phyloP scores from a whole-genome alignment of 2,329 filamentous ascomycete genomes.

The Didymella pinodella region DNA sequence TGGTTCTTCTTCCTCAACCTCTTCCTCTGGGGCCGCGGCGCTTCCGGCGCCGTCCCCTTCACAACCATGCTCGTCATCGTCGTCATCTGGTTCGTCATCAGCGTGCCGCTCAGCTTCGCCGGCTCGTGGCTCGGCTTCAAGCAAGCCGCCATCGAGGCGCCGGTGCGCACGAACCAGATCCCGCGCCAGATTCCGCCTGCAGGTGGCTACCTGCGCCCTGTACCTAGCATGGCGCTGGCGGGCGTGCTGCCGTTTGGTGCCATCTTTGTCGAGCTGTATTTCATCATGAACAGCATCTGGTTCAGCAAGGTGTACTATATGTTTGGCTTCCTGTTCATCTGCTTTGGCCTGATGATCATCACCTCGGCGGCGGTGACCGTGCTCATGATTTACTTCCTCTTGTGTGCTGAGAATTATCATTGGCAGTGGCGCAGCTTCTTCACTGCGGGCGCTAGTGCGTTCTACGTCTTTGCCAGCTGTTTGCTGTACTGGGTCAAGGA shows the following conservation, averaged over 20 bases:
- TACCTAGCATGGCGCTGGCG: constrained; percentile 90
- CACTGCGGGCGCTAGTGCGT: constrained; percentile 86
- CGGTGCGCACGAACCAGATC: constrained; percentile 96
- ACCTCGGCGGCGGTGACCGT: constrained; percentile 93
- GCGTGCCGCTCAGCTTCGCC: constrained; percentile 85
- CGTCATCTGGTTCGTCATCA: constrained; percentile 96
- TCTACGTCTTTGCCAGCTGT: constrained; percentile 91
- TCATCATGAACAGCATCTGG: constrained; percentile 99
- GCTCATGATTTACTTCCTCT: constrained; percentile 92
- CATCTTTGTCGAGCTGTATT: constrained; percentile 98
- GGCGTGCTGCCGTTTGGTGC: constrained; percentile 93
- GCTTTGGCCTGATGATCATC: constrained; percentile 96
- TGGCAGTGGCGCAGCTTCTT: constrained; percentile 98
- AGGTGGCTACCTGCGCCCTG: constrained; percentile 80
- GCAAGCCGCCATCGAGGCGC: constrained; percentile 70
- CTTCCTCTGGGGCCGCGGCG: constrained; percentile 92
- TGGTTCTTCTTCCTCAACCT: constrained; percentile 94
- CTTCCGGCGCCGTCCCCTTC: constrained; percentile 93
- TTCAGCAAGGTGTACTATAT: constrained; percentile 99
- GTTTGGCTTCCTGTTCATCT: constrained; percentile 98
- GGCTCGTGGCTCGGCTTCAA: constrained; percentile 96
- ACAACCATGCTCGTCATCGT: constrained; percentile 96
- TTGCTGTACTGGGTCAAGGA: constrained; percentile 91
- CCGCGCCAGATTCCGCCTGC: constrained; percentile 92
- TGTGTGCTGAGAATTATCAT: constrained; percentile 96